Evolutionary conservation across 2,329 filamentous ascomycete genomes (phyloP), one percentile per base, ranked within the genome.

Genomic region (Fusarium sp.): DNA sequence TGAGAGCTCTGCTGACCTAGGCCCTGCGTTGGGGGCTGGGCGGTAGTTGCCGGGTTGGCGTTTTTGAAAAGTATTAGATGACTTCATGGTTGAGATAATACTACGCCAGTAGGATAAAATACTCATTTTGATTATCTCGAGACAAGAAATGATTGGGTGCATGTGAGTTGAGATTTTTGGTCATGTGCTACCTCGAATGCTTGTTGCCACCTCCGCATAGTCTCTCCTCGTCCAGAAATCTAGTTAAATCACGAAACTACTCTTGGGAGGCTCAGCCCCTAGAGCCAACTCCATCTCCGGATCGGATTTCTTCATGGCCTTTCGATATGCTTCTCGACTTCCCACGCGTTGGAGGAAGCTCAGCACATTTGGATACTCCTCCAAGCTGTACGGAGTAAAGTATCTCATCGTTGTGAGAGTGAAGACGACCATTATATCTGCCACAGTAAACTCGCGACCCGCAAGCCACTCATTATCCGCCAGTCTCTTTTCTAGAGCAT

Each of bases 391-490:
- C 2, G 85, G 84, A 27, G 81, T 80, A 72, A 89, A 92, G 58
- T 84, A 83, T 17, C 91, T 84, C 85, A 90, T 86, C 2, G 90
- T 93, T 1, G 90, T 92, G 37, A 93, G 81, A 15, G 85, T 84
- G 76, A 88, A 92, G 0, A 91, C 85, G 6, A 82, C 83, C 90
- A 93, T 92, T 43, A 92, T 84, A 80, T 94, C 92, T 1, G 92
- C 92, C 1, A 85, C 90, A 0, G 90, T 92, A 67, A 94, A 89
- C 60, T 90, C 84, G 0, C 86, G 82, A 3, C 91, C 92, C 0
- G 89, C 90, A 25, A 94, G 81, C 85, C 87, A 94, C 9, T 83
- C 78, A 38, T 84, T 87, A 1, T 80, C 69, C 4, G 72, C 74
- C 4, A 93, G 78, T 12, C 88, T 82, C 3, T 85, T 80, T 43